Evolutionary conservation across 441 rosid species (phyloP), one percentile per base, ranked within the genome.

Genomic region (Gossypium schwendimanii): DNA sequence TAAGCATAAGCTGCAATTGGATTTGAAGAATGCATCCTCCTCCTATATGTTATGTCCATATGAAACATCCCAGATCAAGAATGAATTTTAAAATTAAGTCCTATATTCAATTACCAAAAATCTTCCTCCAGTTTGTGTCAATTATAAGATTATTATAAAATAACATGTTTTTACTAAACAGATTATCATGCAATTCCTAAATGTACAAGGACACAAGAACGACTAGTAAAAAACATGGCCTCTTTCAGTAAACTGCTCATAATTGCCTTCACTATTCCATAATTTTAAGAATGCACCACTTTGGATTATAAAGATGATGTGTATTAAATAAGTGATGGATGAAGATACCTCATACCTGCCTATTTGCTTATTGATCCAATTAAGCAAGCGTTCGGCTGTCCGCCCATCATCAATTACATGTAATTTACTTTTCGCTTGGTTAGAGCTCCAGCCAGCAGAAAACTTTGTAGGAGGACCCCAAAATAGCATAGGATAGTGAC

Each of bases 401-500:
- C 91, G 88, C n/a, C 80, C 91, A 55, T 87, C 92, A 60, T 91
- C 91, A 39, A 92, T 86, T 58, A 73, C 72, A 39, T 3, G 76
- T 65, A 91, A 72, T 59, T 91, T 88, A 52, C 84, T 82, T 78
- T 88, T 84, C 58, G 79, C 86, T 28, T 88, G 76, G 66, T 81
- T 83, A 55, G 97, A 85, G 45, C 84, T 79, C 91, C 87, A 84
- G 23, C 85, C 72, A 62, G 79, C 86, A 70, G 86, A 80, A 71
- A 95, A 91, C 81, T 87, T 88, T 23, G 89, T 73, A 31, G 98
- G 87, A 33, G 85, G 81, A 28, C 91, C 92, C 99, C 99, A 95
- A 65, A 92, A 87, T 72, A 93, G 92, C 95, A 91, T 90, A 58
- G 99, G 99, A 80, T 91, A 93, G 69, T 84, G 95, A 72, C 83